These are phyloP conservation scores for Spathaspora arborariae DNA, from an alignment of 805 yeast genomes.

Conservation along the genomic window DNA sequence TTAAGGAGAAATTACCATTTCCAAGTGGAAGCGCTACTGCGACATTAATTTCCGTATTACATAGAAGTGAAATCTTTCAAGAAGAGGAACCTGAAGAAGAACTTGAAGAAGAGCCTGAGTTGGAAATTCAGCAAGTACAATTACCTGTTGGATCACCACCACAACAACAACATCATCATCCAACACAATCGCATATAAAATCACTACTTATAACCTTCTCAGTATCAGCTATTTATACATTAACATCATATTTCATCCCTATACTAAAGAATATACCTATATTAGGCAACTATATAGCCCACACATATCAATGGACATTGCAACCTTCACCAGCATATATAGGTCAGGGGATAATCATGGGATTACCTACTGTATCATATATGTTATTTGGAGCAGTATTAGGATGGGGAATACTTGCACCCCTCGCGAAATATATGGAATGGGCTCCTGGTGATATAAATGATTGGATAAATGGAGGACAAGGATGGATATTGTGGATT, in stretches of 20 bases:
- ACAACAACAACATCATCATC: not conserved
- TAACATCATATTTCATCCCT: slow-evolving; percentile 71
- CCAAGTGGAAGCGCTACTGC: slow-evolving; percentile 98
- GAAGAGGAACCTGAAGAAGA: slow-evolving; percentile 19
- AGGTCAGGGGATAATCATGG: slow-evolving; percentile 98
- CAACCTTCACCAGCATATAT: slow-evolving; percentile 97
- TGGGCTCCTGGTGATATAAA: slow-evolving; percentile 92
- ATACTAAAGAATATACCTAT: slow-evolving; percentile 64
- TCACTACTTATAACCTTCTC: slow-evolving; percentile 58
- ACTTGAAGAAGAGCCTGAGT: not conserved
- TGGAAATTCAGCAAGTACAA: not conserved
- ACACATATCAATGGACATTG: slow-evolving; percentile 72
- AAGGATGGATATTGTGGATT: slow-evolving; percentile 97
- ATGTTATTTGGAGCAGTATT: slow-evolving; percentile 86
- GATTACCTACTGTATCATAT: slow-evolving; percentile 81
- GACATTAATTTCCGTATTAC: slow-evolving; percentile 82
- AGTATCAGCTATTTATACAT: slow-evolving; percentile 69
- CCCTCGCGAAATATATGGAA: slow-evolving; percentile 59
- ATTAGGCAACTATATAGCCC: slow-evolving; percentile 64
- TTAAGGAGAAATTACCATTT: slow-evolving; percentile 83
- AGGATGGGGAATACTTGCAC: slow-evolving; percentile 94
- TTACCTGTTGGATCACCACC: too few species aligned
- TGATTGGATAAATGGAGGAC: slow-evolving; percentile 92
- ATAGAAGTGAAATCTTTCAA: slow-evolving; percentile 54
- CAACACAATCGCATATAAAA: slow-evolving; percentile 46